Percentiles rank a stretch among this genome's conserved stretches.
phyloP scores from a whole-genome alignment of 1,139 yeast genomes.

The Scheffersomyces illinoinensis region DNA sequence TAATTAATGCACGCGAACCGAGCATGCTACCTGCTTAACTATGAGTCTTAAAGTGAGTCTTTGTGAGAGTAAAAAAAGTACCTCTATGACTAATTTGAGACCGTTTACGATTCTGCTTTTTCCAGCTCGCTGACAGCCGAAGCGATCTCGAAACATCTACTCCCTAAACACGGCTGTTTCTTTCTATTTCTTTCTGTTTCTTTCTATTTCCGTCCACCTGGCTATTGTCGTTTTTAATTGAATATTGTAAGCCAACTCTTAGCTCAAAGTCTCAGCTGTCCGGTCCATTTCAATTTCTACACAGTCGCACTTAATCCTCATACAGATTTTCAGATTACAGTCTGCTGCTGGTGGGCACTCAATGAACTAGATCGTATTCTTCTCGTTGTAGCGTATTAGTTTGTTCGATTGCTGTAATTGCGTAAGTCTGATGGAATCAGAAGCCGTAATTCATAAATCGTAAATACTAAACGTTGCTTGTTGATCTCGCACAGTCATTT shows the following conservation, averaged over 20 bases:
- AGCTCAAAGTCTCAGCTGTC: neutral
- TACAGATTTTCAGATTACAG: neutral
- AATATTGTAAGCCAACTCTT: neutral
- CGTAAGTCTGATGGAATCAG: too few relatives aligned
- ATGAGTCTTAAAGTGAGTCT: neutral
- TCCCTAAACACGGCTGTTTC: neutral
- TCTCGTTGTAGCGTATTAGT: too few relatives aligned
- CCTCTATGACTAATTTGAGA: neutral
- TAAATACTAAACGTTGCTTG: too few relatives aligned
- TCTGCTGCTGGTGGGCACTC: neutral
- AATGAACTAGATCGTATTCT: neutral
- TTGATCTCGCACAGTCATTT: too few relatives aligned
- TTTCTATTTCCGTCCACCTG: neutral
- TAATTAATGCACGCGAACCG: neutral
- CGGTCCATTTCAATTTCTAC: neutral
- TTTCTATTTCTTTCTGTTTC: neutral
- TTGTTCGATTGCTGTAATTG: too few relatives aligned
- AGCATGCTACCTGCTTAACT: neutral
- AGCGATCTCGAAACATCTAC: neutral
- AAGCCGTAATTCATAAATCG: too few relatives aligned
- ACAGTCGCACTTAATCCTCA: neutral
- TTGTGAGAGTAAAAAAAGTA: too few relatives aligned
- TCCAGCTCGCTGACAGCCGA: neutral
- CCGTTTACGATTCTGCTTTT: neutral
- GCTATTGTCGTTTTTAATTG: neutral